Conservation (phyloP, 305 asterid species). For the Rubia balearica region DNA sequence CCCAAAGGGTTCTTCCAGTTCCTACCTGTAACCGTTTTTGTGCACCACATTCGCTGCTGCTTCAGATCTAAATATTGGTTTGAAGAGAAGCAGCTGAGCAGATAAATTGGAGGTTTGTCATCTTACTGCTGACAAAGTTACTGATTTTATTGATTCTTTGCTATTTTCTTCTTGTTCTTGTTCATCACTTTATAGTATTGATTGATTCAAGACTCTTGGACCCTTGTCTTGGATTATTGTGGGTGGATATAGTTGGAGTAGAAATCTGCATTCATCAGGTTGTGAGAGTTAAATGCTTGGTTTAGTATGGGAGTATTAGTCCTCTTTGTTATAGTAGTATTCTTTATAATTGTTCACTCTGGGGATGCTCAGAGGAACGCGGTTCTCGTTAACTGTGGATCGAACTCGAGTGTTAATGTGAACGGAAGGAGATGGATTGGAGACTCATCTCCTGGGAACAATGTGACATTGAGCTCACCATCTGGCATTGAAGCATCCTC, state of each 20-base stretch:
- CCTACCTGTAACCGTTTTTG: not conserved
- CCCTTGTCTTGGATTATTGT: conserved; percentile 9
- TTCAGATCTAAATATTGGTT: conserved; percentile 6
- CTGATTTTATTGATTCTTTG: conserved; percentile 7
- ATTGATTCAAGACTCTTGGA: conserved; percentile 25
- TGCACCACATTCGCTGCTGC: not conserved
- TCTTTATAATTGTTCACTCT: conserved; percentile 24
- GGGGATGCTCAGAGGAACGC: conserved; percentile 40
- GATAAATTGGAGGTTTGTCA: conserved; percentile 16
- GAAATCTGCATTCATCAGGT: conserved; percentile 2
- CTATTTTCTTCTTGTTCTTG: conserved; percentile 7
- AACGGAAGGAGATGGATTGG: conserved; percentile 85
- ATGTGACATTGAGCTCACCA: conserved; percentile 54
- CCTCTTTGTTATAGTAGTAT: conserved; percentile 23
- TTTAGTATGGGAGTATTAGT: conserved; percentile 22
- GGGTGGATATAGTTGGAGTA: conserved; percentile 15
- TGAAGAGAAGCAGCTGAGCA: conserved; percentile 18
- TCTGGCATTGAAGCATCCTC: conserved; percentile 56
- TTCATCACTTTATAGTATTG: not conserved
- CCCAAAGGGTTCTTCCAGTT: not conserved
- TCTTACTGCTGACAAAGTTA: conserved; percentile 16
- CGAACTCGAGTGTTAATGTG: conserved; percentile 63
- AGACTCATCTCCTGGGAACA: conserved; percentile 46
- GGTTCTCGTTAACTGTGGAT: conserved; percentile 60
- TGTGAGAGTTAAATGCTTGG: conserved; percentile 7